Conservation (phyloP, 495 filamentous ascomycete genomes). For the Haplographium delicatum region DNA sequence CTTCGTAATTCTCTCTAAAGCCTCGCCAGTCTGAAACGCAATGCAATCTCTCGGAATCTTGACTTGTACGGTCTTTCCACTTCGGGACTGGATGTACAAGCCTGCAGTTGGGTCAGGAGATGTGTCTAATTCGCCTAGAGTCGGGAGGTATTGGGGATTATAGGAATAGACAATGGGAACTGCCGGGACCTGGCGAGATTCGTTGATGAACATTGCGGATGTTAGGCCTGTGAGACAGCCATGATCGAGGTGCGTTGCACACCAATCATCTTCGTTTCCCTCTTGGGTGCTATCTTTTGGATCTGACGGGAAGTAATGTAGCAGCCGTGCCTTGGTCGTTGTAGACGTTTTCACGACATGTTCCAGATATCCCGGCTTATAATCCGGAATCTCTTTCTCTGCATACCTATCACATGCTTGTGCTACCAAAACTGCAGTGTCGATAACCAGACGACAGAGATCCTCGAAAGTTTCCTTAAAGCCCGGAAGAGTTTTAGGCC, state of each 20-base stretch:
- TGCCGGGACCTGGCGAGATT: constrained; percentile 46
- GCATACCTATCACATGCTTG: constrained; percentile 84
- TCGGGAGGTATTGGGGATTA: constrained; percentile 31
- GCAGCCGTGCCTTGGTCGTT: constrained; percentile 84
- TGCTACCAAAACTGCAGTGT: constrained; percentile 82
- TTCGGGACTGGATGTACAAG: constrained; percentile 85
- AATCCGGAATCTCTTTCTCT: constrained; percentile 65
- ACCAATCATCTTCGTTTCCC: constrained; percentile 84
- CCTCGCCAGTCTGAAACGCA: constrained; percentile 94
- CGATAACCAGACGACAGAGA: constrained; percentile 80
- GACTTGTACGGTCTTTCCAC: constrained; percentile 73
- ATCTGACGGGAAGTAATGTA: constrained; percentile 85
- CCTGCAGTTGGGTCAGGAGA: constrained; percentile 82
- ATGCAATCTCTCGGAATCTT: constrained; percentile 86
- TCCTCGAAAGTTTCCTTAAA: constrained; percentile 69
- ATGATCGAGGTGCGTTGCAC: constrained; percentile 74
- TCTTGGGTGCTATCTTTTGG: constrained; percentile 22
- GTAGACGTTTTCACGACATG: constrained; percentile 77
- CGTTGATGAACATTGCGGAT: constrained; percentile 92
- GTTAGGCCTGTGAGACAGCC: constrained; percentile 89
- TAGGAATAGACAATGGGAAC: constrained; percentile 26
- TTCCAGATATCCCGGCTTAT: constrained; percentile 75
- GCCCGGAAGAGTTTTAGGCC: constrained; percentile 70
- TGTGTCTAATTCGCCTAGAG: constrained; percentile 60
- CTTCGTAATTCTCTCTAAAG: constrained; percentile 79